Conservation (phyloP, 2,329 filamentous ascomycete species). For the Fusarium euwallaceae region DNA sequence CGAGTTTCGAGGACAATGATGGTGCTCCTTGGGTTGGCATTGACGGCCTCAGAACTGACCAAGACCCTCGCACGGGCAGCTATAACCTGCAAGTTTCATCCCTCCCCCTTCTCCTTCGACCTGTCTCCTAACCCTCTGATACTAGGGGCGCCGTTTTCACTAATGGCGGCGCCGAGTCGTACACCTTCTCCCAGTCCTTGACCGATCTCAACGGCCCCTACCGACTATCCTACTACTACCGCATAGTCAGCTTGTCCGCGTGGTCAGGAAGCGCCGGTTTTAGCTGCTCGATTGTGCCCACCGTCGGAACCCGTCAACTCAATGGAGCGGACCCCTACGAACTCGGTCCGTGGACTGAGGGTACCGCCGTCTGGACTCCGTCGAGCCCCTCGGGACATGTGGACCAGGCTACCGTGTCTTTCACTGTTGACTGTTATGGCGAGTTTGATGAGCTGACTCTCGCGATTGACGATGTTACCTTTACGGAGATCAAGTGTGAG, state of each 20-base stretch:
- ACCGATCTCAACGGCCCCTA: not conserved
- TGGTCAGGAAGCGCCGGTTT: not conserved
- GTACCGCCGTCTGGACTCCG: not conserved
- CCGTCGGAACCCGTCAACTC: not conserved
- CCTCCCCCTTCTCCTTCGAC: not conserved
- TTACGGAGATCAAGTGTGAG: not conserved
- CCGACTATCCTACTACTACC: not conserved
- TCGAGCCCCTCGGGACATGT: not conserved
- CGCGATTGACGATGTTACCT: not conserved
- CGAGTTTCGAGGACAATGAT: constrained; percentile 3
- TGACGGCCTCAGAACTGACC: not conserved
- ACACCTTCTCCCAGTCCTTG: not conserved
- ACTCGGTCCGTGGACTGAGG: not conserved
- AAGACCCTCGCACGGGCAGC: not conserved
- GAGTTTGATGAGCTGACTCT: not conserved
- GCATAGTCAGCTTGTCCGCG: not conserved
- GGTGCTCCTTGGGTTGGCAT: not conserved
- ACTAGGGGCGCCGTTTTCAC: not conserved
- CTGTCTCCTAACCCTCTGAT: not conserved
- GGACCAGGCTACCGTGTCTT: not conserved
- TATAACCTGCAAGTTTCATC: not conserved
- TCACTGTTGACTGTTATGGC: not conserved
- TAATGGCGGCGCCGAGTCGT: not conserved
- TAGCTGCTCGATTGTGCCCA: not conserved
- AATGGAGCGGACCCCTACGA: not conserved